phyloP scores from a whole-genome alignment of 345 rosid genomes.

The Linum usitatissimum region DNA sequence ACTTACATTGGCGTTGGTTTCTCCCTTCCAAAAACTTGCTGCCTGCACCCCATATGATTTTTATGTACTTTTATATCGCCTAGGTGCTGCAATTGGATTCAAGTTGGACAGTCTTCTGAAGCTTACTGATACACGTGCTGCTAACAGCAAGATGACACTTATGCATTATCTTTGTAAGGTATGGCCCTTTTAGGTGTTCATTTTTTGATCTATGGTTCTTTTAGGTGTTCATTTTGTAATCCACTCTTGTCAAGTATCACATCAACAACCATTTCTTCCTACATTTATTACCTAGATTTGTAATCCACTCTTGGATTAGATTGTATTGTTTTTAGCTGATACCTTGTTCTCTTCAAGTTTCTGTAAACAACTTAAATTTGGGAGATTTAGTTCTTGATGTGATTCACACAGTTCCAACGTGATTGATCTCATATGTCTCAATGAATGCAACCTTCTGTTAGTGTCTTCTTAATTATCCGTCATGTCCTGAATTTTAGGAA shows the following conservation, averaged over 20 bases:
- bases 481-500: no score
- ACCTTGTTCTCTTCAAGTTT: background rate
- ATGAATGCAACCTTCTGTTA: no score
- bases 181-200: slow-evolving; percentile 4
- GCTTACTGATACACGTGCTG: slow-evolving; percentile 86
- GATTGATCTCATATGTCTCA: no score
- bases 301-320: background rate
- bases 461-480: no score
- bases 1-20: background rate
- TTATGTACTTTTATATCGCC: slow-evolving; percentile 17
- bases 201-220: background rate
- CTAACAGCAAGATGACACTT: slow-evolving; percentile 89
- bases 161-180: slow-evolving; percentile 99
- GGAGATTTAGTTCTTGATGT: no score
- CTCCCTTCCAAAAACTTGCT: background rate
- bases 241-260: no score
- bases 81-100: slow-evolving; percentile 98
- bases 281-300: no score
- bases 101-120: slow-evolving; percentile 94
- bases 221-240: background rate
- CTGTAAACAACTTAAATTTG: no score
- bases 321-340: background rate
- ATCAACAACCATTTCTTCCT: background rate
- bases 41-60: slow-evolving; percentile 5
- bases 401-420: background rate